Evolutionary conservation across 345 rosid species (phyloP).

Genomic region (Rubroshorea leprosula): DNA sequence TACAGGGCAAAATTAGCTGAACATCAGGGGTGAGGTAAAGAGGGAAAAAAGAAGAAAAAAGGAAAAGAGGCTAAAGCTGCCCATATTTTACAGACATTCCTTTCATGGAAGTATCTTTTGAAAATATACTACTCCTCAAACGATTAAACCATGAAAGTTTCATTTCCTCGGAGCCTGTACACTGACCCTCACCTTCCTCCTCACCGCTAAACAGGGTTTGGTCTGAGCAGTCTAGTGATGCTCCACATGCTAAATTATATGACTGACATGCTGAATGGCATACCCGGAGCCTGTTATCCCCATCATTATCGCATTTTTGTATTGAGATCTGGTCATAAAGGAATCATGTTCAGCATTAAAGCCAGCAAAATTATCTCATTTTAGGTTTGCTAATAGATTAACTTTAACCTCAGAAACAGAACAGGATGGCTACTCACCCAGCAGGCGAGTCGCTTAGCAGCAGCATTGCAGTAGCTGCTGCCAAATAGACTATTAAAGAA

Average conservation of each 20-base stretch:
- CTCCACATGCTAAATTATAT: slow-evolving; percentile 88
- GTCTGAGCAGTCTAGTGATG: slow-evolving; percentile 94
- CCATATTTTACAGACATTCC: slow-evolving; percentile 31
- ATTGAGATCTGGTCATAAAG: slow-evolving; percentile 69
- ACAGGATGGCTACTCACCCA: slow-evolving; percentile 48
- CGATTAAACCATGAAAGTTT: slow-evolving; percentile 45
- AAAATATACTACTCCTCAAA: slow-evolving; percentile 37
- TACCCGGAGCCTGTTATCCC: slow-evolving; percentile 90
- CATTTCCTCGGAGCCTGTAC: slow-evolving; percentile 77
- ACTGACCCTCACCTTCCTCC: slow-evolving; percentile 71
- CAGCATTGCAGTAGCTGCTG: slow-evolving; percentile 73
- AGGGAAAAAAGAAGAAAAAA: neutral
- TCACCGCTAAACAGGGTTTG: slow-evolving; percentile 87
- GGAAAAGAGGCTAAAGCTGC: slow-evolving; percentile 17
- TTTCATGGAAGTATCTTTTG: slow-evolving; percentile 23
- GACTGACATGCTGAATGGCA: slow-evolving; percentile 94
- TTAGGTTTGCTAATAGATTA: too few relatives aligned
- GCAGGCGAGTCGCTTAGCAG: slow-evolving; percentile 92
- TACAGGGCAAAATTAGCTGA: slow-evolving; percentile 20
- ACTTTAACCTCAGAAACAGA: neutral
- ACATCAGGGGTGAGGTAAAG: neutral
- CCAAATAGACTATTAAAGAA: slow-evolving; percentile 63
- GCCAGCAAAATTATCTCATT: neutral
- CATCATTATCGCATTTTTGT: slow-evolving; percentile 89
- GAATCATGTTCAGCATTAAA: neutral